phyloP scores from a whole-genome alignment of 2,329 filamentous ascomycete genomes.

The Microsporum ferrugineum region DNA sequence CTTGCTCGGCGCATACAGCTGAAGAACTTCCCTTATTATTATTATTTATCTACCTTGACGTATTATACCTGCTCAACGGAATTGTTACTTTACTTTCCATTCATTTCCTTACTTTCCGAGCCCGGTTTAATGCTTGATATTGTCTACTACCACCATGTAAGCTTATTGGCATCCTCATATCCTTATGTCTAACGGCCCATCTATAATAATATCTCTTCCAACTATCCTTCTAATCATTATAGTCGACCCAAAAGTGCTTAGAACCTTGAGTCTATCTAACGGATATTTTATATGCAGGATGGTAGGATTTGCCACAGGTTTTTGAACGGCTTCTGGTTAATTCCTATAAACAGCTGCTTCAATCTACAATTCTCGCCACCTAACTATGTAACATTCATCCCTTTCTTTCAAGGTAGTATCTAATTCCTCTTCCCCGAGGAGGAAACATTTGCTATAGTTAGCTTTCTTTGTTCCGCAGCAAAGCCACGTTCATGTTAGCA shows the following conservation, averaged over 20 bases:
- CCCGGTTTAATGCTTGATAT: neutral
- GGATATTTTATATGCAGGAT: no score
- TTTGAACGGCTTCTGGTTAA: no score
- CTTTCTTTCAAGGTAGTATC: no score
- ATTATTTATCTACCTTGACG: neutral
- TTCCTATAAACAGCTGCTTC: no score
- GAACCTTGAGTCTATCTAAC: no score
- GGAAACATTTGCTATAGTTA: neutral
- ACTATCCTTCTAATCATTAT: neutral
- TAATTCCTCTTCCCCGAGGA: no score
- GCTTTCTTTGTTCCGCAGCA: neutral
- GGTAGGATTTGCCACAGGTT: no score
- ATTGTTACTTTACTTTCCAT: neutral
- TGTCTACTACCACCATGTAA: neutral
- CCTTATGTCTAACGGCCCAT: neutral
- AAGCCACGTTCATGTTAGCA: neutral
- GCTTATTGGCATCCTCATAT: neutral
- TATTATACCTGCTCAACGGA: neutral
- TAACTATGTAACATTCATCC: no score
- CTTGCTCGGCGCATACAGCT: neutral
- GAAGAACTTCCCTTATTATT: neutral
- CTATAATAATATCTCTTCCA: neutral
- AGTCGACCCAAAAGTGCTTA: neutral
- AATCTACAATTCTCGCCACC: no score
- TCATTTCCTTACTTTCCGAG: neutral